These are phyloP conservation scores for Colletotrichum abscissum DNA, from an alignment of 2,329 filamentous ascomycete species.

Conservation along the genomic window DNA sequence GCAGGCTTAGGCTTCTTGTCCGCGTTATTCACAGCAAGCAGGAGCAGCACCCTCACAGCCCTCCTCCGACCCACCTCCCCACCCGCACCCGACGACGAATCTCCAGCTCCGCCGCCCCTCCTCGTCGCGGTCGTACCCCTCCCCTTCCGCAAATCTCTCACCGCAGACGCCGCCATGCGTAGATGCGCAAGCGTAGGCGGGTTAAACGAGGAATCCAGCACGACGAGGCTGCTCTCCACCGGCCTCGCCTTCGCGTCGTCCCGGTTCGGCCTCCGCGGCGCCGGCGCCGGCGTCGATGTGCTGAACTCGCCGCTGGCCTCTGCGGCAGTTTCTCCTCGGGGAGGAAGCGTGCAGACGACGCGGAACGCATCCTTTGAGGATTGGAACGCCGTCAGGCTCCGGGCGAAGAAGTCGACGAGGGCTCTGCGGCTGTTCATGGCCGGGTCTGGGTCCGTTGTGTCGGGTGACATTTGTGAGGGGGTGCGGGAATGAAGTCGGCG, in stretches of 20 bases:
- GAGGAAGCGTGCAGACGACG: slow-evolving; percentile 56
- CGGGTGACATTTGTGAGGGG: neutral
- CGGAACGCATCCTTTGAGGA: slow-evolving; percentile 55
- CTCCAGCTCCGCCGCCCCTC: neutral
- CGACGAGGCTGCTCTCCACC: slow-evolving; percentile 54
- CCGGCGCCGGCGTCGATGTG: slow-evolving; percentile 34
- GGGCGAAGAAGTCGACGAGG: slow-evolving; percentile 55
- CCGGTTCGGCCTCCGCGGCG: slow-evolving; percentile 14
- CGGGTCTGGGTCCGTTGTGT: neutral
- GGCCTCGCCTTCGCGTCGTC: neutral
- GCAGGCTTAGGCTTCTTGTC: slow-evolving; percentile 76
- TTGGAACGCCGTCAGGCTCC: slow-evolving; percentile 57
- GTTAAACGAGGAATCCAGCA: slow-evolving; percentile 77
- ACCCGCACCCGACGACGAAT: neutral
- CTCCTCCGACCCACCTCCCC: neutral
- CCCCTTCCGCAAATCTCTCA: slow-evolving; percentile 37
- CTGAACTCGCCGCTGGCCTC: no score
- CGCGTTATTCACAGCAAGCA: slow-evolving; percentile 73
- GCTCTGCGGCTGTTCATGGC: slow-evolving; percentile 38
- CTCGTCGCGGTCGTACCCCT: neutral
- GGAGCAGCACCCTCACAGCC: slow-evolving; percentile 61
- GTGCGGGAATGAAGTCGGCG: neutral
- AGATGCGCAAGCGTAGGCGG: slow-evolving; percentile 73
- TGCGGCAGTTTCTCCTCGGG: no score
- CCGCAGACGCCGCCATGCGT: slow-evolving; percentile 64